Evolutionary conservation across 176 grass and related monocot species (phyloP), one percentile per base, ranked within the genome.

Genomic region (Tillandsia leiboldiana): DNA sequence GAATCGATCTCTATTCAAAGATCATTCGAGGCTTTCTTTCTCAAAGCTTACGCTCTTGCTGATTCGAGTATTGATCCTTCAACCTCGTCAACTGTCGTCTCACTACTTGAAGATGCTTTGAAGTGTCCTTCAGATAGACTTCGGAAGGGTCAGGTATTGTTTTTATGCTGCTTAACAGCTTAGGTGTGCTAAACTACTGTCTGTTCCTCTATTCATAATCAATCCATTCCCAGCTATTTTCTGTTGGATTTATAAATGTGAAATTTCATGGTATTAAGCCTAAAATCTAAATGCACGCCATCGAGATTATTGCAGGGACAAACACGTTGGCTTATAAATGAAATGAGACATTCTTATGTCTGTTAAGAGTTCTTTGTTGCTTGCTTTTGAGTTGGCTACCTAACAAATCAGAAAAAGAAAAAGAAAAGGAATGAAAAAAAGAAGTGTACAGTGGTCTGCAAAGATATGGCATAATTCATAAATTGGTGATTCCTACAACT

Each of bases 1-100:
- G 91, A 86, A 77, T 91, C 91, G 11, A 91, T 96, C 64, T 71
- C 87, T 67, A 88, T 96, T 47, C 87, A 90, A 69, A 87, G 91
- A 54, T 96, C 91, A 51, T 96, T 96, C 74, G 91, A 96, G 80
- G 91, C 91, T 47, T 96, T 96, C 80, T 96, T 96, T 78, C 71
- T 96, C 65, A 96, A 96, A 82, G 91, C 91, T 8, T 96, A 96
- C 81, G 87, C 91, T 62, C 72, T 96, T 67, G 91, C 91, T 11
- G 91, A 90, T 82, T 85, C 91, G 4, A 87, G 79, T 65, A 77
- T 80, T 12, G 91, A 96, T 70, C 82, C 91, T 70, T 90, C 87
- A 48, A 85, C 84, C 22, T 88, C 87, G 64, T 70, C 84, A 23
- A 85, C 84, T 51, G 91, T 96, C 26, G 79, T 96, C 47, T 90